Evolutionary conservation across 176 grass and related monocot species (phyloP).

Genomic region (Carex scoparia): DNA sequence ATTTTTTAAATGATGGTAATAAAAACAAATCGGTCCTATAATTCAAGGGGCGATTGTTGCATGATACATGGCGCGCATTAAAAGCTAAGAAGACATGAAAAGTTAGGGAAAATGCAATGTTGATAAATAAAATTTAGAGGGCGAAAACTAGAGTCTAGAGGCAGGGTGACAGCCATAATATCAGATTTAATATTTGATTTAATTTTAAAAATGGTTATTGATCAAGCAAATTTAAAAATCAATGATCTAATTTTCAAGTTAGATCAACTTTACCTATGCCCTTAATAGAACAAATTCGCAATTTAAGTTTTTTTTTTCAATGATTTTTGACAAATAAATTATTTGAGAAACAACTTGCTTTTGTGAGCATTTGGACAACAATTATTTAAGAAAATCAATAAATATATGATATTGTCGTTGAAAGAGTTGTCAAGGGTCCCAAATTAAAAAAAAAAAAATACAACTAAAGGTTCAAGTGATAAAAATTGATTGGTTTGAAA

Average conservation of each 20-base stretch:
- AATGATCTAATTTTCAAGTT: not conserved
- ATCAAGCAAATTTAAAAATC: not conserved
- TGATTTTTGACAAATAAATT: not conserved
- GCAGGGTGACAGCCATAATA: not conserved
- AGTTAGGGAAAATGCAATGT: not conserved
- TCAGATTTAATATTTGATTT: not conserved
- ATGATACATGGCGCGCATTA: too few relatives aligned
- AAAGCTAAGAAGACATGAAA: too few relatives aligned
- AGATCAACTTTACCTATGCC: not conserved
- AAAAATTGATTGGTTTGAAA: not conserved
- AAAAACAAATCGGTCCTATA: too few relatives aligned
- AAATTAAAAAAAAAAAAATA: not conserved
- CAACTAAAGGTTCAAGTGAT: not conserved
- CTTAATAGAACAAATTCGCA: not conserved
- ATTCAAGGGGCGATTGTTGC: too few relatives aligned
- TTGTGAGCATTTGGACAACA: not conserved
- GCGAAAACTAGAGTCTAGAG: not conserved
- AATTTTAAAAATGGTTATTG: not conserved
- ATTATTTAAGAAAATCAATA: not conserved
- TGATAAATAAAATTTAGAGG: not conserved
- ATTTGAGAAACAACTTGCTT: not conserved
- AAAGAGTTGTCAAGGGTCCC: not conserved
- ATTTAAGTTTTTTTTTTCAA: not conserved
- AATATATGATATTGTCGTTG: not conserved
- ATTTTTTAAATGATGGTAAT: too few relatives aligned